phyloP scores from a whole-genome alignment of 2,329 filamentous ascomycete genomes.

The Colletotrichum sp. region DNA sequence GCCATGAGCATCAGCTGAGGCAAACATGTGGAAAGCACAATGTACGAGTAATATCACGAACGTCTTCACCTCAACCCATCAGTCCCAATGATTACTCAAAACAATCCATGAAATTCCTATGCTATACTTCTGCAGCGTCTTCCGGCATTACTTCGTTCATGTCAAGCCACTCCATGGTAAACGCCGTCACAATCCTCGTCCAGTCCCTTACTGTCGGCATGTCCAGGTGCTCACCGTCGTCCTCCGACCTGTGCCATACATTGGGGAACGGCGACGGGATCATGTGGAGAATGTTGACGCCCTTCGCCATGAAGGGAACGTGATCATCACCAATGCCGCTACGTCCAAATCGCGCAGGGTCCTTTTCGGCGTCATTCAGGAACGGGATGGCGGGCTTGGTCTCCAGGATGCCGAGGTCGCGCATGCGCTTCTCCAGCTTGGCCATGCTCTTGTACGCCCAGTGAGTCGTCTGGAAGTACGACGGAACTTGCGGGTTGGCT shows the following conservation, averaged over 20 bases:
- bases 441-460: slow-evolving; percentile 79
- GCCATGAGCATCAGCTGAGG: too few species aligned
- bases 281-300: slow-evolving; percentile 77
- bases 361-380: slow-evolving; percentile 59
- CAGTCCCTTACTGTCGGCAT: slow-evolving; percentile 76
- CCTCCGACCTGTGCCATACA: slow-evolving; percentile 74
- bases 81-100: not conserved
- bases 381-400: slow-evolving; percentile 47
- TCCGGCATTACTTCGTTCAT: slow-evolving; percentile 48
- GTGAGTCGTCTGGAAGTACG: slow-evolving; percentile 78
- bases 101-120: not conserved
- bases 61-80: not conserved
- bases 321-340: slow-evolving; percentile 72
- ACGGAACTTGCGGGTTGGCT: slow-evolving; percentile 64
- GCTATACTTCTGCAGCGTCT: not conserved
- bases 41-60: not conserved
- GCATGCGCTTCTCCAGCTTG: slow-evolving; percentile 66
- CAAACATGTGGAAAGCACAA: too few species aligned
- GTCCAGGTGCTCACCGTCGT: slow-evolving; percentile 77
- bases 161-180: slow-evolving; percentile 82
- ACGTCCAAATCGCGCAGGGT: slow-evolving; percentile 33
- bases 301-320: slow-evolving; percentile 74
- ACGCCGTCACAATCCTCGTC: slow-evolving; percentile 73
- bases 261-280: slow-evolving; percentile 73
- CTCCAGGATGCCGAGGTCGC: slow-evolving; percentile 58